Percentiles rank a stretch among this genome's conserved stretches.
phyloP scores from a whole-genome alignment of 2,329 filamentous ascomycete species.

The Metarhizium robertsii region DNA sequence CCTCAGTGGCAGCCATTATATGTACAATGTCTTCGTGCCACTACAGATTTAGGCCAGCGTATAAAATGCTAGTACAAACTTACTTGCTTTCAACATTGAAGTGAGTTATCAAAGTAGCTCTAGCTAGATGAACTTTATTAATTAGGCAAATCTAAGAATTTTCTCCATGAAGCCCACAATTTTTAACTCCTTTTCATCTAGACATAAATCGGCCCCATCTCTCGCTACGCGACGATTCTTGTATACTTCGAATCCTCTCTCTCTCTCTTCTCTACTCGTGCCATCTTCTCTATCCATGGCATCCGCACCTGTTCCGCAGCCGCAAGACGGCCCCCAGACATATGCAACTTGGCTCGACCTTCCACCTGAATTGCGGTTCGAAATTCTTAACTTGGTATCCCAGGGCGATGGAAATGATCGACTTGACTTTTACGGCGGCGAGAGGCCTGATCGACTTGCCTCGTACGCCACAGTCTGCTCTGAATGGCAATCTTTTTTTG shows the following conservation, averaged over 20 bases:
- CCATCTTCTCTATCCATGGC: not conserved
- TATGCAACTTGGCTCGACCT: conserved; percentile 1
- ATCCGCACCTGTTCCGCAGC: conserved; percentile 3
- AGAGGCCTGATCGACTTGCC: not conserved
- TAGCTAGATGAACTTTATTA: not conserved
- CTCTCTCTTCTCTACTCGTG: no score
- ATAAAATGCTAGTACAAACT: no score
- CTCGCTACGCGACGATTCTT: no score
- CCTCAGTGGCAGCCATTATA: no score
- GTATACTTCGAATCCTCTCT: no score
- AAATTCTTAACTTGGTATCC: conserved; percentile 2
- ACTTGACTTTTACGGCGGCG: no score
- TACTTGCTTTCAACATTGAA: not conserved
- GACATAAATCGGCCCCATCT: no score
- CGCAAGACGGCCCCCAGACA: conserved; percentile 1
- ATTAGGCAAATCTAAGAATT: not conserved
- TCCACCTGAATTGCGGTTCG: conserved; percentile 2
- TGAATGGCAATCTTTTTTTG: conserved; percentile 6
- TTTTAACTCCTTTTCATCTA: conserved; percentile 7
- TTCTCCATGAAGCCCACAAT: not conserved
- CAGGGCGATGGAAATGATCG: not conserved
- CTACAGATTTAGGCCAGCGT: no score
- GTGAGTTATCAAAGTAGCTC: not conserved
- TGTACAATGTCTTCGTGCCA: no score
- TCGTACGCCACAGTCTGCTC: conserved; percentile 3